phyloP scores from a whole-genome alignment of 495 filamentous ascomycete genomes.

The Lasiosphaeria miniovina region DNA sequence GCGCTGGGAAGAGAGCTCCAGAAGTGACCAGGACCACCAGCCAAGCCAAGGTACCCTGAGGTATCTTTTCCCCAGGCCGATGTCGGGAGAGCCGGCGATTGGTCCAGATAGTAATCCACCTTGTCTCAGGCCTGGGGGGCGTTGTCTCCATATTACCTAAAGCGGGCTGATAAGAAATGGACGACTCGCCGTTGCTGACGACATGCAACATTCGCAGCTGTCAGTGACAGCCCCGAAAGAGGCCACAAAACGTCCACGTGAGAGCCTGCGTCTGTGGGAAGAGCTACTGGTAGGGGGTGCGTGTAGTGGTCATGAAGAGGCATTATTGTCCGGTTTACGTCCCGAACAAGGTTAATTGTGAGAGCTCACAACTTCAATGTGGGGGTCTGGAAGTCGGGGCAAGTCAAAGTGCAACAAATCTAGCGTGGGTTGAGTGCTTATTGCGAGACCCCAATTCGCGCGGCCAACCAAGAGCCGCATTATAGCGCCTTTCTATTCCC shows the following conservation, averaged over 20 bases:
- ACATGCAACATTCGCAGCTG: too few relatives aligned
- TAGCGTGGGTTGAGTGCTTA: neutral
- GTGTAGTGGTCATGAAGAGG: neutral
- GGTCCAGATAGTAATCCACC: slow-evolving; percentile 2
- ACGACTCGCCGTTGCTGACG: neutral
- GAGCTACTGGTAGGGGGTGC: neutral
- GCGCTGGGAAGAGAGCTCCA: slow-evolving; percentile 17
- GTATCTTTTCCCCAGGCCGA: slow-evolving; percentile 13
- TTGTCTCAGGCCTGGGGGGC: neutral
- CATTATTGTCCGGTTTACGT: slow-evolving; percentile 1
- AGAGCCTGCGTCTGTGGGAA: slow-evolving; percentile 20
- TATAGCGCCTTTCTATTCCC: neutral
- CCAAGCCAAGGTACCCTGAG: too few relatives aligned
- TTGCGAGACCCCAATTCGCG: neutral
- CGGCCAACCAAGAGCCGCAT: slow-evolving; percentile 2
- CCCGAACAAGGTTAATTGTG: neutral
- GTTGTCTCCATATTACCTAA: slow-evolving; percentile 26
- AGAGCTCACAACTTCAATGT: neutral
- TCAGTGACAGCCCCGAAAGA: neutral
- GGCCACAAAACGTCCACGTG: slow-evolving; percentile 17
- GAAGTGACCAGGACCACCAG: slow-evolving; percentile 7
- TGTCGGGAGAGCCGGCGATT: slow-evolving; percentile 26
- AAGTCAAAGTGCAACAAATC: neutral
- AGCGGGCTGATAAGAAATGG: slow-evolving; percentile 30
- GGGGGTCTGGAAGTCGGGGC: neutral